A percentile compares a stretch with the other conserved stretches of the same genome.
phyloP scores from a whole-genome alignment of 169 alveolate species.

The Condylostoma magnum region DNA sequence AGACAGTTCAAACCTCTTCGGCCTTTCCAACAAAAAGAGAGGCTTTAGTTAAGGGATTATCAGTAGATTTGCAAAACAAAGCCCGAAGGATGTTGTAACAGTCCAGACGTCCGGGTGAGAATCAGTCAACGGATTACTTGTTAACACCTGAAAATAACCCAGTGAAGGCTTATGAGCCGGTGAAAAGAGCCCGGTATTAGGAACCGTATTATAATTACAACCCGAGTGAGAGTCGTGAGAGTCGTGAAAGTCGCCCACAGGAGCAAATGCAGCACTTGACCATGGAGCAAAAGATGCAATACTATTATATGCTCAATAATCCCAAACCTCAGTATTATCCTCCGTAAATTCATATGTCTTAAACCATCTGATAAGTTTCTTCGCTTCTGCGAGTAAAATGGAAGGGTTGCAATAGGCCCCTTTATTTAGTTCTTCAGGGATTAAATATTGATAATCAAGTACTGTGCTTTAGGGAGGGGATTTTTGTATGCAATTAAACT shows the following conservation, averaged over 20 bases:
- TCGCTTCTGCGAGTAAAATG: no score
- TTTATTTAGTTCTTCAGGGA: no score
- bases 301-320: conserved; percentile 24
- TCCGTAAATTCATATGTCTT: no score
- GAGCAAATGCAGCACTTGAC: conserved; percentile 26
- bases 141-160: conserved; percentile 11
- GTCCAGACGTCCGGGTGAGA: conserved; percentile 5
- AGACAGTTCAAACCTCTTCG: conserved; percentile 4
- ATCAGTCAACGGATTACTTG: background rate
- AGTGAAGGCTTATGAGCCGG: conserved; percentile 2
- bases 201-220: background rate
- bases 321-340: conserved; percentile 13
- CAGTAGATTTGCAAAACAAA: conserved; percentile 20
- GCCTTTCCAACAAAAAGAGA: conserved; percentile 27
- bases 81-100: conserved; percentile 10
- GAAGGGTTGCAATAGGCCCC: no score
- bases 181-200: background rate
- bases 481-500: no score
- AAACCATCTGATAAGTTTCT: no score
- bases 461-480: no score
- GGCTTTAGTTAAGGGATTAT: background rate
- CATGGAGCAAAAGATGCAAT: conserved; percentile 28
- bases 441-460: no score
- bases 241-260: background rate
- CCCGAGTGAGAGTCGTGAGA: background rate